Base-by-base conservation (phyloP, 2,329 filamentous ascomycete species). In the Mycosphaerella arachidis region DNA sequence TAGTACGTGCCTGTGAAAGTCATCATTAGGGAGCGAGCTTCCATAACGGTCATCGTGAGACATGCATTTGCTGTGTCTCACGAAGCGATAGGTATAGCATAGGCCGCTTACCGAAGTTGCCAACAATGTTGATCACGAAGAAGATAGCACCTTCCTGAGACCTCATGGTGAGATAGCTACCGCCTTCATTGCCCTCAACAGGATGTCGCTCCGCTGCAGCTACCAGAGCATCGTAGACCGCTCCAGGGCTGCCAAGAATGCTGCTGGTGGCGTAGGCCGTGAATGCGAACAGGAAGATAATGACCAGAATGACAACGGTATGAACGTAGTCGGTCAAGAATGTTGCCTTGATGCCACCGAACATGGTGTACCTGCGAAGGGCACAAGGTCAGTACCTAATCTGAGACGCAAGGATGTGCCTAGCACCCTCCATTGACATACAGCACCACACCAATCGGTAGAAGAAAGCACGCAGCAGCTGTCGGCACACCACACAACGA, bases 271-370 rank as follows among this genome's bases (percentile, higher is more conserved):
- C 87, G 70, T 95, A 96, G 0, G 91, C 84, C 1, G 88, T 91
- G 66, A 96, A 87, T 0, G 91, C 84, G 66, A 96, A 96, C 53
- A 92, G 81, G 71, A 96, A 86, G 67, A 96, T 91, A 62, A 96
- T 91, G 66, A 95, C 82, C 24, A 96, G 77, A 65, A 94, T 83
- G 58, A 90, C 86, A n/a, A 94, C 86, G 0, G 91, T 94, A 71
- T 97, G 92, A 54, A 92, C 84, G 74, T 90, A 94, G 67, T 93
- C 90, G 0, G 91, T 96, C 65, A 94, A 78, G 68, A 95, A 91
- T 0, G 91, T 94, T 0, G 90, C 90, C 75, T 96, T 96, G 74
- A 95, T 90, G 6, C 91, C 91, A 57, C 82, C 82, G 60, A 83
- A 83, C 59, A 84, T 82, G 1, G 91, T 96, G 73, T 24, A 24